phyloP scores from a whole-genome alignment of 768 basidiomycete species.

The Lanmaoa rubissima region DNA sequence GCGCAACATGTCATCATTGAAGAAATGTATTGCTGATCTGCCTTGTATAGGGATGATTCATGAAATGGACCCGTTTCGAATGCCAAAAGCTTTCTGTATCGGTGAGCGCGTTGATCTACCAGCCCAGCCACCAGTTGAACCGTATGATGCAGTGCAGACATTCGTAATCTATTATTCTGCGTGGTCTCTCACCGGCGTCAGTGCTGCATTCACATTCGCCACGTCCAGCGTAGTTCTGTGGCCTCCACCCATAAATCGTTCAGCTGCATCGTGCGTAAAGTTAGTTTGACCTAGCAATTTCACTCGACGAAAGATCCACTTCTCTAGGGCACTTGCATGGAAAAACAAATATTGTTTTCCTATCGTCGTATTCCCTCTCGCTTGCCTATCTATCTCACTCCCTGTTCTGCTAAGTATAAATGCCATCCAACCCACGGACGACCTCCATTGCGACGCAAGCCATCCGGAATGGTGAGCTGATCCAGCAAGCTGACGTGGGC shows the following conservation, averaged over 20 bases:
- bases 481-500: neutral
- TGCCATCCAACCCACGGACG: slow-evolving; percentile 46
- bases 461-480: slow-evolving; percentile 53
- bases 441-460: slow-evolving; percentile 60
- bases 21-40: neutral
- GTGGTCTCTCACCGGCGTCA: slow-evolving; percentile 45
- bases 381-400: slow-evolving; percentile 43
- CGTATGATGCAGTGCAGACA: slow-evolving; percentile 18
- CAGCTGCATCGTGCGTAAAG: slow-evolving; percentile 19
- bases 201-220: slow-evolving; percentile 44
- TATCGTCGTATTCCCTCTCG: slow-evolving; percentile 47
- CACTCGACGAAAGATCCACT: neutral
- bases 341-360: slow-evolving; percentile 43
- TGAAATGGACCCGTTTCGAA: slow-evolving; percentile 57
- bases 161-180: slow-evolving; percentile 40
- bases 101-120: slow-evolving; percentile 33
- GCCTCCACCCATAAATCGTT: slow-evolving; percentile 31
- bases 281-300: neutral
- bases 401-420: slow-evolving; percentile 42
- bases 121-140: slow-evolving; percentile 9
- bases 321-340: slow-evolving; percentile 49
- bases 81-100: slow-evolving; percentile 59
- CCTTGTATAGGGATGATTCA: slow-evolving; percentile 53
- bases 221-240: slow-evolving; percentile 46
- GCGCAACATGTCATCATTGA: neutral